Conservation (phyloP, 192 early-diverging fungal species). For the Coemansia sp. region DNA sequence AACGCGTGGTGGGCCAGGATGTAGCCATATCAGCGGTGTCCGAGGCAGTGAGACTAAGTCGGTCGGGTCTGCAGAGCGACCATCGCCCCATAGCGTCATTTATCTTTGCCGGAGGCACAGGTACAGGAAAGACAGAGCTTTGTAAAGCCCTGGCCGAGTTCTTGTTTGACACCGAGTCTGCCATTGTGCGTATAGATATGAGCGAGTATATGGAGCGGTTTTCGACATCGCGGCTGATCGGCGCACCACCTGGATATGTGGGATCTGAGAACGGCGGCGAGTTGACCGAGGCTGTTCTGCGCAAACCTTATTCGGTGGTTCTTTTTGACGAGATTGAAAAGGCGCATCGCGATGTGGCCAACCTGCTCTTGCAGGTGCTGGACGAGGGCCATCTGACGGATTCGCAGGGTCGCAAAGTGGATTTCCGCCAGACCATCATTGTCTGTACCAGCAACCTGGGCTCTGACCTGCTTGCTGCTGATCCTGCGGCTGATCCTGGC, state of each 20-base stretch:
- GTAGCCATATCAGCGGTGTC: slow-evolving; percentile 68
- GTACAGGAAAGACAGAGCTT: slow-evolving; percentile 80
- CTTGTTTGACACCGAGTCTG: slow-evolving; percentile 72
- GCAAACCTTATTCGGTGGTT: slow-evolving; percentile 78
- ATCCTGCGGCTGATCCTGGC: slow-evolving; percentile 39
- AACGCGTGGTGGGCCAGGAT: slow-evolving; percentile 75
- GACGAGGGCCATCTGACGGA: slow-evolving; percentile 83
- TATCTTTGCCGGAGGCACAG: slow-evolving; percentile 83
- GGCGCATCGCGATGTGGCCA: slow-evolving; percentile 85
- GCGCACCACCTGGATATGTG: slow-evolving; percentile 79
- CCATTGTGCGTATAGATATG: slow-evolving; percentile 80
- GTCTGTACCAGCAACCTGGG: slow-evolving; percentile 83
- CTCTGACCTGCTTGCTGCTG: slow-evolving; percentile 64
- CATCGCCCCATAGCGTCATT: slow-evolving; percentile 75
- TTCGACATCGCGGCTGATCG: slow-evolving; percentile 71
- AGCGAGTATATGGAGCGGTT: slow-evolving; percentile 77
- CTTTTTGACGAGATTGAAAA: slow-evolving; percentile 85
- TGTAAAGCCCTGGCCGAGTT: slow-evolving; percentile 77
- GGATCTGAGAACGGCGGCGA: slow-evolving; percentile 80
- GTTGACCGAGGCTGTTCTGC: slow-evolving; percentile 76
- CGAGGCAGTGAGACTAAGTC: slow-evolving; percentile 74
- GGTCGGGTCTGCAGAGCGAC: slow-evolving; percentile 76
- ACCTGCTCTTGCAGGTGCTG: slow-evolving; percentile 91
- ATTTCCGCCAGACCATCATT: slow-evolving; percentile 81
- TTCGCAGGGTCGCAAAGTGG: slow-evolving; percentile 72